phyloP scores from a whole-genome alignment of 2,329 filamentous ascomycete species.

The Westerdykella ornata region DNA sequence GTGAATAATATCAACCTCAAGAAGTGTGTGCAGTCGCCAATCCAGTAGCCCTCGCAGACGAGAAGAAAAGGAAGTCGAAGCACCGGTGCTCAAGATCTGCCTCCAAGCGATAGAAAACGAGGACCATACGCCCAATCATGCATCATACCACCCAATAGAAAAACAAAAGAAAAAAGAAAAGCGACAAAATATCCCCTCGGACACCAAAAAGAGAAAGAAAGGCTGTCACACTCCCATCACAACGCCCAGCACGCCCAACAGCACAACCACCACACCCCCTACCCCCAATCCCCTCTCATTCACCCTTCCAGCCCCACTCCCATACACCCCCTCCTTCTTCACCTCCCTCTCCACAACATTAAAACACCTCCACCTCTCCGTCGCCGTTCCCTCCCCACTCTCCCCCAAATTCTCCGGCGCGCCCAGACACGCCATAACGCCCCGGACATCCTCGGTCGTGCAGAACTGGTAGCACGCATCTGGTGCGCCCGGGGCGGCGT shows the following conservation, averaged over 20 bases:
- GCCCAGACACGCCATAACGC: slow-evolving; percentile 8
- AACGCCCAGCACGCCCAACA: slow-evolving; percentile 9
- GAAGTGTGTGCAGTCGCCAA: no score
- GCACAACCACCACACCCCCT: slow-evolving; percentile 4
- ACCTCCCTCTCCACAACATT: slow-evolving; percentile 2
- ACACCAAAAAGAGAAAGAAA: neutral
- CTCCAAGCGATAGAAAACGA: no score
- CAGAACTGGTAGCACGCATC: slow-evolving; percentile 23
- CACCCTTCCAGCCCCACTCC: slow-evolving; percentile 5
- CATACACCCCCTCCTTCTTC: slow-evolving; percentile 9
- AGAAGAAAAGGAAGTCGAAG: no score
- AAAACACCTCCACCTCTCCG: slow-evolving; percentile 8
- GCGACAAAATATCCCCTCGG: no score
- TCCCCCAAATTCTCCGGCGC: slow-evolving; percentile 2
- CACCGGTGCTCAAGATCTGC: no score
- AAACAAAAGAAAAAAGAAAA: no score
- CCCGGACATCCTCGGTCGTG: slow-evolving; percentile 10
- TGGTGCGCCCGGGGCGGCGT: slow-evolving; percentile 12
- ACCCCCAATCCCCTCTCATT: slow-evolving; percentile 5
- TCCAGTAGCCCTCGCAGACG: no score
- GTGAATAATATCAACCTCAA: no score
- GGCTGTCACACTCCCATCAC: slow-evolving; percentile 1
- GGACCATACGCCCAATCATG: no score
- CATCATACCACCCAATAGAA: no score
- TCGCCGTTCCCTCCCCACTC: neutral